Evolutionary conservation across 1,139 yeast species (phyloP), one percentile per base, ranked within the genome.

Genomic region (Candida sp.): DNA sequence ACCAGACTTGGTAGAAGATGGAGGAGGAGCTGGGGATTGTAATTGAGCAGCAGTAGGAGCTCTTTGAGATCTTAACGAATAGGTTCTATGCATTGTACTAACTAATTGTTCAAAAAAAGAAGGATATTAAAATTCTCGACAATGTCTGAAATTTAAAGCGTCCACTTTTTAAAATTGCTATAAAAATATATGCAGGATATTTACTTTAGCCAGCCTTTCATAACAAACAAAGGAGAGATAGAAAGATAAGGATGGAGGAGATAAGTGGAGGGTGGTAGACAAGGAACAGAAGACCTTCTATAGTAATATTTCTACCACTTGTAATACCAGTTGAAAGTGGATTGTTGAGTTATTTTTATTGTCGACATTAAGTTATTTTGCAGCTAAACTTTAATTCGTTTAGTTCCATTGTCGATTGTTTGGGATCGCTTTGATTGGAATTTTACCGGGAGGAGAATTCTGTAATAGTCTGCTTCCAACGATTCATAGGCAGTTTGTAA

Each of bases 1-100:
- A 46, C 73, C 91, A 91, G 43, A 41, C 61, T 79, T 66, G 78
- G 91, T 90, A 49, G 97, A 82, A 41, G 96, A 73, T 41, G 97
- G 84, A 41, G 95, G 83, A 49, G 97, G 97, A 43, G 97, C 97
- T 21, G 96, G 96, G 46, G 89, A 80, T 66, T 87, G 95, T 69
- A 91, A 70, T 73, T 93, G 97, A 54, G 96, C 80, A 48, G 98
- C 97, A 48, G 98, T 91, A 49, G 98, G 98, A 38, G 98, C 98
- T 70, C 96, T 87, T 45, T 86, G 72, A 55, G 90, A 84, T 81
- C 99, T 90, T 72, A 93, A 79, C 35, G 98, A 93, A 70, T 93
- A 93, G 42, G 99, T 91, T 85, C 98, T 87, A 80, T 93, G 98
- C 99, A 93, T 93, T 55, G 29, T 48, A 36, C 22, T 32, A 8